Evolutionary conservation across 345 rosid species (phyloP).

Genomic region (Gossypium rotundifolium): DNA sequence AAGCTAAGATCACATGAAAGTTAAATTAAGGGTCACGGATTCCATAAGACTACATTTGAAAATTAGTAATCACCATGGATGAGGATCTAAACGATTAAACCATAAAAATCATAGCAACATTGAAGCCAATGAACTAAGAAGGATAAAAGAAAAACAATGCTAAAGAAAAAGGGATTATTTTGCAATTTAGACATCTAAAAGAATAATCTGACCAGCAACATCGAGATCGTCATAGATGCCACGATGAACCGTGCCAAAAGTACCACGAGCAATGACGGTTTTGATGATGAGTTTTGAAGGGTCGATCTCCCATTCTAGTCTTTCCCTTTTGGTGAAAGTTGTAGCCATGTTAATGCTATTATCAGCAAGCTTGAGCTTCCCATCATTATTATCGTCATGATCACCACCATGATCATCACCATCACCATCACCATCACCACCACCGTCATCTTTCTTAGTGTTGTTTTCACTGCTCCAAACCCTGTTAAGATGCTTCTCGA

Average conservation of each 20-base stretch:
- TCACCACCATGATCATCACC: conserved; percentile 12
- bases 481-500: conserved; percentile 73
- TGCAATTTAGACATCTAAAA: not conserved
- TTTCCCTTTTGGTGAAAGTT: conserved; percentile 27
- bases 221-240: conserved; percentile 83
- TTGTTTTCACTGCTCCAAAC: conserved; percentile 62
- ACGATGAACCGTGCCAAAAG: conserved; percentile 97
- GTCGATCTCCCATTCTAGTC: conserved; percentile 95
- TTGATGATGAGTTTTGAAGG: conserved; percentile 80
- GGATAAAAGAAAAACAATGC: not conserved
- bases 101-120: not conserved
- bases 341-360: not conserved
- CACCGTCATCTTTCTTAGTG: conserved; percentile 38
- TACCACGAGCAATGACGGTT: conserved; percentile 89
- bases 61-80: not conserved
- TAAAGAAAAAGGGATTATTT: not conserved
- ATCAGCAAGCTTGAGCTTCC: not conserved
- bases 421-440: not conserved
- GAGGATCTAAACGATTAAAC: conserved; percentile 1
- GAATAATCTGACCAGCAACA: conserved; percentile 71
- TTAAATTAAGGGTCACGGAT: conserved; percentile 33
- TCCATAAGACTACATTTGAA: conserved; percentile 28
- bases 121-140: not conserved
- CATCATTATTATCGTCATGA: conserved; percentile 10
- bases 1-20: conserved; percentile 51